Evolutionary conservation across 176 grass and related monocot species (phyloP), one percentile per base, ranked within the genome.

Genomic region (Typha latifolia): DNA sequence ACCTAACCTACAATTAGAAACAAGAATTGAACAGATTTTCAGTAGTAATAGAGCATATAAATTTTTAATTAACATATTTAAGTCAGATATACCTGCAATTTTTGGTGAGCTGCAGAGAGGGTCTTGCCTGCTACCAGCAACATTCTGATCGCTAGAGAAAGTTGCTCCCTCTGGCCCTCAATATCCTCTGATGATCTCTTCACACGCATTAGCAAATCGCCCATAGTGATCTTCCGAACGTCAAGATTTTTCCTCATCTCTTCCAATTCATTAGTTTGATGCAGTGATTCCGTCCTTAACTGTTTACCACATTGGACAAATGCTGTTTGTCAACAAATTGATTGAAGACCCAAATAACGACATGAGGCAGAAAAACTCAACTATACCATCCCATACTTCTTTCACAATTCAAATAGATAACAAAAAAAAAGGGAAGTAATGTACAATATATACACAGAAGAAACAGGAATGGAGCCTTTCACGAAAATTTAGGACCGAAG

Each of bases 41-140:
- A 43, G 37, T 43, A 8, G 37, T 43, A 43, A 43, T 9, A 43
- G 5, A 43, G 4, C 32, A 13, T 23, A 48, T 48, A 22, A 6
- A 48, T 21, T 49, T 19, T 19, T 8, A 12, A 12, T 67, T 49
- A 22, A 49, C 56, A 34, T 16, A 13, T 8, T 1, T 11, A 16
- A 19, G 48, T 48, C 59, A 62, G 32, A 70, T 21, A 21, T 75
- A 93, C 94, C 94, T 99, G 70, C 62, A 99, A 66, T 62, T 99
- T 80, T 49, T 69, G 69, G 26, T 56, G 65, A 1, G 81, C 67
- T 9, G 79, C 0, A 0, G 31, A 71, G 24, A 83, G 69, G 12
- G 73, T 85, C 70, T 93, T 93, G 57, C 74, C 67, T 59, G 86
- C 81, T 31, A 65, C 68, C 49, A 87, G 74, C 67, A 93, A 82